Evolutionary conservation across 306 rosid species (phyloP), one percentile per base, ranked within the genome.

Genomic region (Acacia confusa): DNA sequence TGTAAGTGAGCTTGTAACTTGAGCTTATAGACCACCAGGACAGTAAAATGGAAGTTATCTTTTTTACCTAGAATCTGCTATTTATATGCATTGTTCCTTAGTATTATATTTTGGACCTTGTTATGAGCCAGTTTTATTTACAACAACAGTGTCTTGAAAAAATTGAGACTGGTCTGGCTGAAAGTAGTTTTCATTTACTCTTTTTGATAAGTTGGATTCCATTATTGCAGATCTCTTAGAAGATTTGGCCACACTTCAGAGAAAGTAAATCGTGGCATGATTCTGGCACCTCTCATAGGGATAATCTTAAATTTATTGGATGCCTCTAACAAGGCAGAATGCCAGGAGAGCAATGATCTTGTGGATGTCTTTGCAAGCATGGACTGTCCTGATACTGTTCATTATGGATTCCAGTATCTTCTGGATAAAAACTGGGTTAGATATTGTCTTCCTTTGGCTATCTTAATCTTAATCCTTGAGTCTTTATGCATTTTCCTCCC

Each of bases 351-450:
- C 79, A 95, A 90, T 86, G 91, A 92, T 86, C 90, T 95, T 53
- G 87, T 92, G 79, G 92, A 89, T 82, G 84, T 95, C 76, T 91
- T 95, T 73, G 93, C 97, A 82, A 93, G 94, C 91, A 92, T 93
- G 98, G 94, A 92, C 78, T 93, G 98, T 83, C 92, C 92, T 40
- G 86, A 88, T 83, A 89, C 88, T 28, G 92, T 95, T 82, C 85
- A 89, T 80, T 91, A 85, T 81, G 95, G 98, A 75, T 95, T 95
- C 82, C 97, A 90, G 82, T 86, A 88, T 84, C 91, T 95, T 57
- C 82, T 95, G 93, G 91, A 92, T 86, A 92, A 89, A 89, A 91
- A 91, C 83, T 91, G 98, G 97, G 99, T 95, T 88, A 86, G 96
- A 86, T 79, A 50, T 38, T 67, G 36, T 61, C 34, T 55, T 76